A percentile compares a stretch with the other conserved stretches of the same genome.
Conservation (phyloP, 2,329 filamentous ascomycete genomes). For the Aureobasidium sp. region DNA sequence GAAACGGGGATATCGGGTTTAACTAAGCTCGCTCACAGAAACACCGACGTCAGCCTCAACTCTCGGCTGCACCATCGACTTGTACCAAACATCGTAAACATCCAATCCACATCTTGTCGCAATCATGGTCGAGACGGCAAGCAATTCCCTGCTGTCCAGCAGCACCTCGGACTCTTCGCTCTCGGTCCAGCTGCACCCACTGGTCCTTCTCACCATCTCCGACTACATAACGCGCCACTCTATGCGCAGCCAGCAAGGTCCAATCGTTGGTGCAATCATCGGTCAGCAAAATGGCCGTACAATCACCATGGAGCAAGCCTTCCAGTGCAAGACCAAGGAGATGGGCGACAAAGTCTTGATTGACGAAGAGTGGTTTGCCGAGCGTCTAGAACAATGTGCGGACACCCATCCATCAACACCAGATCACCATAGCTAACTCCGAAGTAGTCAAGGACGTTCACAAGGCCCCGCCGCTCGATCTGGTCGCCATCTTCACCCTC, state of each 20-base stretch:
- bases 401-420: constrained; percentile 10
- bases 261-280: constrained; percentile 77
- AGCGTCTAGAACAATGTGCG: constrained; percentile 77
- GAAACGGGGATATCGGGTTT: background rate
- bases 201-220: constrained; percentile 91
- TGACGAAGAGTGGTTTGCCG: constrained; percentile 62
- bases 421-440: background rate
- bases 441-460: constrained; percentile 74
- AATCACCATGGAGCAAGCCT: constrained; percentile 87
- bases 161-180: constrained; percentile 59
- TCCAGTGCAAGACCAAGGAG: constrained; percentile 59
- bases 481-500: constrained; percentile 54
- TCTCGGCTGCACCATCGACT: background rate
- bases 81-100: background rate
- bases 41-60: background rate
- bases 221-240: constrained; percentile 92
- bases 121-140: constrained; percentile 10
- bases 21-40: background rate
- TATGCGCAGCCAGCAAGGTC: constrained; percentile 63
- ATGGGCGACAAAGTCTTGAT: constrained; percentile 49
- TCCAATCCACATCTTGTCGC: background rate
- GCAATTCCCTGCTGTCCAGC: constrained; percentile 36
- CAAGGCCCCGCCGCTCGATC: constrained; percentile 65
- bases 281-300: constrained; percentile 86
- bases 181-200: constrained; percentile 77